Evolutionary conservation across 495 filamentous ascomycete genomes (phyloP), one percentile per base, ranked within the genome.

Genomic region (Hypoxylon lienhwacheense): DNA sequence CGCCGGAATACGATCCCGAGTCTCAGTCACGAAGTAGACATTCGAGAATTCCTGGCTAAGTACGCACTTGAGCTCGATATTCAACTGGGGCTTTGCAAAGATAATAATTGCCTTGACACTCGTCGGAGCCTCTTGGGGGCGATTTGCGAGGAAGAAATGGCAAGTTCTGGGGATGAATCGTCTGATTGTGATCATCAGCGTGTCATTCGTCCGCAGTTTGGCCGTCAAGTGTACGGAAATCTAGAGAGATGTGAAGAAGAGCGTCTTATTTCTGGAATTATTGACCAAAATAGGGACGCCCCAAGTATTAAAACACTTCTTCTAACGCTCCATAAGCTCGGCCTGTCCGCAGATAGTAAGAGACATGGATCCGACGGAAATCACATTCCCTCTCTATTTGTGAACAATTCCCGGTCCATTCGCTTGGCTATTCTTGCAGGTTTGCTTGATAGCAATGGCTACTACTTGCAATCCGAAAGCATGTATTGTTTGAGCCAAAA

Each of bases 141-240:
- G 15, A 25, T 12, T 15, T 24, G 37, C 15, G 37, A 41, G n/a
- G 37, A 41, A 0, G 37, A 41, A 2, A 21, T 24, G 20, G 16
- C 25, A 6, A 41, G 37, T 12, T 41, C 37, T 14, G 37, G 37
- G 15, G 37, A 41, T 5, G 37, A 41, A 41, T 41, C 37, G 4
- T 19, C 22, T 2, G 37, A 41, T 14, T 3, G 25, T 25, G 15
- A 41, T 7, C 37, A 1, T 20, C 37, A 25, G 2, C 37, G 21
- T 21, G 21, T 41, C 1, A 8, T 41, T 25, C 37, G 37, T 41
- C 7, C 25, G 2, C 37, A 25, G 37, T 4, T 12, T 4, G 37
- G 37, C n/a, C 21, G 12, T 6, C 19, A 7, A 41, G 12, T 12
- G 7, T 41, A 41, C 10, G 37, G 37, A 41, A 25, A 12, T 25